These are phyloP conservation scores for Acanthamoeba triangularis DNA, from an alignment of 208 protist genomes.

Conservation along the genomic window DNA sequence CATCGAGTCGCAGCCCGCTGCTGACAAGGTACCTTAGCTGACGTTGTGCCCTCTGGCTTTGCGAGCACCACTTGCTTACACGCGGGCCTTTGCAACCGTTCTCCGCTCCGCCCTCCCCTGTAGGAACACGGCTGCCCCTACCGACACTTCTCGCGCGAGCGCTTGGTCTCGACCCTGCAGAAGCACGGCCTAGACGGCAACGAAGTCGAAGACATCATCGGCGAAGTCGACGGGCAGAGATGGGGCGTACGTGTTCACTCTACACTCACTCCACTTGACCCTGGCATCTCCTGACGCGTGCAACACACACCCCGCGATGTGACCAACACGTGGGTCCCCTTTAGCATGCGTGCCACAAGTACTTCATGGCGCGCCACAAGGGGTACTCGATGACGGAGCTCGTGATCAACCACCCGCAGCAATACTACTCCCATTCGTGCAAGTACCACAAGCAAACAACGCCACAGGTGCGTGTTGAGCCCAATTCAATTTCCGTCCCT, in stretches of 20 bases:
- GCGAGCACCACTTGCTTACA: too few relatives aligned
- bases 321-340: too few relatives aligned
- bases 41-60: too few relatives aligned
- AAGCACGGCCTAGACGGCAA: not conserved
- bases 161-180: not conserved
- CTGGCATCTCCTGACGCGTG: too few relatives aligned
- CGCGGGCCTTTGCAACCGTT: too few relatives aligned
- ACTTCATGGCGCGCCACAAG: conserved; percentile 50
- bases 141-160: not conserved
- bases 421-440: conserved; percentile 20
- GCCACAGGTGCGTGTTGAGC: not conserved
- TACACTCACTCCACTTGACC: too few relatives aligned
- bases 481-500: too few relatives aligned
- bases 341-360: conserved; percentile 36
- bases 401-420: conserved; percentile 64
- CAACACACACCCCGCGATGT: too few relatives aligned
- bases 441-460: conserved; percentile 5
- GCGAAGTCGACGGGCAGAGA: conserved; percentile 8
- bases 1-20: conserved; percentile 8
- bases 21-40: conserved; percentile 53
- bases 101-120: not conserved
- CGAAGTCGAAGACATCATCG: conserved; percentile 34
- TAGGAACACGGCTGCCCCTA: conserved; percentile 61
- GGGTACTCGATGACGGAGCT: conserved; percentile 30
- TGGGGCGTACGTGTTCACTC: not conserved